Base-by-base conservation (phyloP, 805 yeast species). In the Monosporozyma servazzii region DNA sequence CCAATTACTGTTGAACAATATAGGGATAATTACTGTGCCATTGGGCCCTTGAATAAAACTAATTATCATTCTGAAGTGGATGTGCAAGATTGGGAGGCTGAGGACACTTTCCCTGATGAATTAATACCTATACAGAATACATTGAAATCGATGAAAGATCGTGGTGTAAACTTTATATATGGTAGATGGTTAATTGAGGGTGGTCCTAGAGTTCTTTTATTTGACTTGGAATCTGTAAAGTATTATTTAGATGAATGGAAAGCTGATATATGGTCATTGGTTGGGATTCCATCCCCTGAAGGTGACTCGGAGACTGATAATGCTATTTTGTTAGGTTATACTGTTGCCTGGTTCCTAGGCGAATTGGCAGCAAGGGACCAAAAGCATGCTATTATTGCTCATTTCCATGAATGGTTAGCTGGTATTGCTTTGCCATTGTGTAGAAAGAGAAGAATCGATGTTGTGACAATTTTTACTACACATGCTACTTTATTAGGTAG, bases 181-280 rank as follows among this genome's bases (percentile, higher is more conserved):
- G 98, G 97, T 46, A 78, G 97, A 53, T 91, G 99, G 99, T 78
- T 91, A 60, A 89, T 91, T 60, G 99, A 93, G 66, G 97, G 98
- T 18, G 96, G 98, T 0, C 99, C 99, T 21, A 73, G 96, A 49
- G 98, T 93, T 23, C 72, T 91, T 45, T 73, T 91, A 47, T 93
- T 93, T 61, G 98, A 91, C 66, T 75, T 88, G 53, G 80, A 82
- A 48, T 84, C 95, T 13, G 96, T 91, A 3, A 61, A 71, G 50
- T 72, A 73, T 37, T 78, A 77, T 65, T 73, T 91, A 58, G 84
- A 86, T 64, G 98, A 93, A 63, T 91, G 98, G 99, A 91, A 89
- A 69, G 70, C 88, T 0, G 98, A 91, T 67, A 71, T 91, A 53
- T 91, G 99, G 99, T 79, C 80, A 53, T 72, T 82, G 43, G 90